A percentile compares a stretch with the other conserved stretches of the same genome.
These are phyloP conservation scores for Parmelia sp. DNA, from an alignment of 495 filamentous ascomycete genomes.

Conservation along the genomic window DNA sequence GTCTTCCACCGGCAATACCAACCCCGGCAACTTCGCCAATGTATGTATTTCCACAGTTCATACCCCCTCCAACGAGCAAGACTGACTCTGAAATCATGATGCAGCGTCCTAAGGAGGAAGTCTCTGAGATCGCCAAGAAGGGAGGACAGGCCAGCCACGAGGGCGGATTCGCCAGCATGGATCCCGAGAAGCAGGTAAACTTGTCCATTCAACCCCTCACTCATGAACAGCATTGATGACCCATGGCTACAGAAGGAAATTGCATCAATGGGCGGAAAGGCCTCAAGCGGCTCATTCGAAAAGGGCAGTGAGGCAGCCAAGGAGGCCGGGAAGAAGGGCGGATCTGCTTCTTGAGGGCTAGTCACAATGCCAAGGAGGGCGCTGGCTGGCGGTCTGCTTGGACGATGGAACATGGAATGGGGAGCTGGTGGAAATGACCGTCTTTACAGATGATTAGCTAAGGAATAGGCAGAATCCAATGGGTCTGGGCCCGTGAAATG, in stretches of 20 bases:
- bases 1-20: constrained; percentile 37
- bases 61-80: too few relatives aligned
- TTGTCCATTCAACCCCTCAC: background rate
- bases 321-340: constrained; percentile 45
- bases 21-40: constrained; percentile 55
- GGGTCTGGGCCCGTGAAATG: too few relatives aligned
- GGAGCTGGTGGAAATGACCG: background rate
- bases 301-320: constrained; percentile 39
- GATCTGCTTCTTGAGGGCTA: constrained; percentile 18
- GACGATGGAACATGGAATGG: background rate
- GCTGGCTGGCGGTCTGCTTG: background rate
- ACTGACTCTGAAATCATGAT: constrained; percentile 59
- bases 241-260: constrained; percentile 34
- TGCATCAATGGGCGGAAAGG: constrained; percentile 50
- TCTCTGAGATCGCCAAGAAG: constrained; percentile 47
- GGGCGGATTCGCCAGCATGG: constrained; percentile 33
- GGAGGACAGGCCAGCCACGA: constrained; percentile 33
- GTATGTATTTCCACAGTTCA: too few relatives aligned
- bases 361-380: background rate
- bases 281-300: constrained; percentile 45
- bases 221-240: background rate
- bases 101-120: constrained; percentile 56
- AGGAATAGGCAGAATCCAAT: background rate
- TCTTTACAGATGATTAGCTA: background rate
- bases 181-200: constrained; percentile 49